Evolutionary conservation across 2,329 filamentous ascomycete species (phyloP), one percentile per base, ranked within the genome.

Genomic region (Cadophora malorum): DNA sequence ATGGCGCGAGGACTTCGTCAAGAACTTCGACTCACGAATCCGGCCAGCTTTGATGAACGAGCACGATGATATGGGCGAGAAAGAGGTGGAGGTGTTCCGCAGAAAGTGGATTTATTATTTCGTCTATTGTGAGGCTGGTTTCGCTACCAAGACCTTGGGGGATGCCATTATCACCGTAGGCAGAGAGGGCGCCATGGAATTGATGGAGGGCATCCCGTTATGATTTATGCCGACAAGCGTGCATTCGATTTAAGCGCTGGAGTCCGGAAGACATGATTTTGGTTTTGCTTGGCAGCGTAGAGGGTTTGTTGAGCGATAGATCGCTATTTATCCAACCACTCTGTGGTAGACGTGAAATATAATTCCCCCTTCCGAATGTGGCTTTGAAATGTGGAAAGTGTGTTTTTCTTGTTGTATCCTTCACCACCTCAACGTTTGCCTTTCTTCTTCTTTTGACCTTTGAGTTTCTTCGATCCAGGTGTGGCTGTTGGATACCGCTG

Each of bases 41-140:
- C 82, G 83, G 65, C 85, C 86, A 8, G 88, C 88, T 1, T 78
- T 93, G 56, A 79, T 86, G 70, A 74, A 74, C 16, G 85, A 90
- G 73, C 86, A 92, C 73, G 80, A 82, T 0, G 79, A 81, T 3
- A 88, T 90, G 85, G 84, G 81, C 0, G 83, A 89, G 64, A 84
- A 84, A 50, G 89, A 88, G 45, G 83, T 91, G 0, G 86, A 90
- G 52, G 83, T 91, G 1, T 93, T 92, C 75, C 84, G 84, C 75
- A 83, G 86, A 70, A 92, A 92, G 77, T 93, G 90, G 91, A 50
- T 64, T 23, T 93, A 92, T 74, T 93, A 93, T 76, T 93, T 93
- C 78, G 83, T 86, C 25, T 93, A 93, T 76, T 92, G 90, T 70
- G 90, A 93, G 77, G 90, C 90, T 49, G 90, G 90, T 0, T 93